A percentile compares a stretch with the other conserved stretches of the same genome.
Evolutionary conservation across 2,329 filamentous ascomycete genomes (phyloP).

Genomic region (Acarospora socialis): DNA sequence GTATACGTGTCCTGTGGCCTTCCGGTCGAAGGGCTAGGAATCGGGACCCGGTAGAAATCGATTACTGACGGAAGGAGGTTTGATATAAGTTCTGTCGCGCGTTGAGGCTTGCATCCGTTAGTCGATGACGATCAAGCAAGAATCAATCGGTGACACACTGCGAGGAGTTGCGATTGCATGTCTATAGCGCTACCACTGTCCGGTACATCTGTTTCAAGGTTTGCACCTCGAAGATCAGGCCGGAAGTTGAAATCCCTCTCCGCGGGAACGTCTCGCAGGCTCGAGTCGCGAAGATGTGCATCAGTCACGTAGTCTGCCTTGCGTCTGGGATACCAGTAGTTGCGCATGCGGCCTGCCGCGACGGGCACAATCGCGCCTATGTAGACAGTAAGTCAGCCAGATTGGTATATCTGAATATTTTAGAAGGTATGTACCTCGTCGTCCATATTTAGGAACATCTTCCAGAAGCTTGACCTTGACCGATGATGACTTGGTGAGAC

Average conservation of each 20-base stretch:
- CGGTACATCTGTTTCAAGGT: no score
- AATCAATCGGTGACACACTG: no score
- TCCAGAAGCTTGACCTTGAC: slow-evolving; percentile 13
- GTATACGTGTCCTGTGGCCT: no score
- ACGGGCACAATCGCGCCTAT: slow-evolving; percentile 13
- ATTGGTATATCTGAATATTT: not conserved
- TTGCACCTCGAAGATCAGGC: no score
- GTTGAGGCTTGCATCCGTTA: no score
- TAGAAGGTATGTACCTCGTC: slow-evolving; percentile 6
- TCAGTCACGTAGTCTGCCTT: slow-evolving; percentile 11
- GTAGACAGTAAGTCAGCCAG: no score
- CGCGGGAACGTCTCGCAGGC: slow-evolving; percentile 6
- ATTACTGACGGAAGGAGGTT: slow-evolving; percentile 5
- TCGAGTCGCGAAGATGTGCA: slow-evolving; percentile 3
- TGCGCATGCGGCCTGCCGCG: slow-evolving; percentile 13
- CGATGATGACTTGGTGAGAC: slow-evolving; percentile 7
- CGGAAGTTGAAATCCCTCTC: slow-evolving; percentile 12
- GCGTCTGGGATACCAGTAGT: slow-evolving; percentile 10
- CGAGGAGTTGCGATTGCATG: no score
- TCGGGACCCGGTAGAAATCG: slow-evolving; percentile 9
- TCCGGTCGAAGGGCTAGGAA: no score
- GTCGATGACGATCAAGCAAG: no score
- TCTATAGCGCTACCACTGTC: no score
- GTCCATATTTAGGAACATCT: slow-evolving; percentile 12
- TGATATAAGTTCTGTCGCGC: slow-evolving; percentile 5